Evolutionary conservation across 768 basidiomycete genomes (phyloP).

Genomic region (Pulveroboletus sp.): DNA sequence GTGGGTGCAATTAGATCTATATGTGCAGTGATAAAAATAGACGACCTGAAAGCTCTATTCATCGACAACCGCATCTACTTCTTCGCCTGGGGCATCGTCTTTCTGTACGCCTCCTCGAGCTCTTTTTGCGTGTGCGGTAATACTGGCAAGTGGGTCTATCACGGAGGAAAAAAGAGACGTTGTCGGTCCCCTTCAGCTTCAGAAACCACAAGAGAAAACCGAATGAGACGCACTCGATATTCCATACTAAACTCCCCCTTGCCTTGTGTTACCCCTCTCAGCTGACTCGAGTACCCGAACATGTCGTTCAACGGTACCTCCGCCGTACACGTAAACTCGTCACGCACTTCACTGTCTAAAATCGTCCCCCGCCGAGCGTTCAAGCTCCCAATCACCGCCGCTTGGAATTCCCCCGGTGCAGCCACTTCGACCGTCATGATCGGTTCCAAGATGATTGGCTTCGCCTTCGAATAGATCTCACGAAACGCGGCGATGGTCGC

Average conservation of each 20-base stretch:
- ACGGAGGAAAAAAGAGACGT: background rate
- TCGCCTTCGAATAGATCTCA: conserved; percentile 75
- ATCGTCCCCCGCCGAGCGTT: conserved; percentile 93
- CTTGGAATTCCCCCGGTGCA: conserved; percentile 94
- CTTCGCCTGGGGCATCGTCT: conserved; percentile 64
- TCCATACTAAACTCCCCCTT: conserved; percentile 89
- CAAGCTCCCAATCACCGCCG: conserved; percentile 88
- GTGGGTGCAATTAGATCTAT: conserved; percentile 18
- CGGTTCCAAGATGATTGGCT: conserved; percentile 88
- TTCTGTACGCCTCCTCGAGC: conserved; percentile 80
- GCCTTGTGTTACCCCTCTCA: conserved; percentile 93
- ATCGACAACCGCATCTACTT: conserved; percentile 45
- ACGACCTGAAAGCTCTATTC: background rate
- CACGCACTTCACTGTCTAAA: conserved; percentile 91
- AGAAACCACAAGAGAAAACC: too few species aligned
- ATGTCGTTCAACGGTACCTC: conserved; percentile 97
- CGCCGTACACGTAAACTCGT: conserved; percentile 87
- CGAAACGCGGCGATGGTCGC: conserved; percentile 90
- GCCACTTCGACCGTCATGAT: conserved; percentile 98
- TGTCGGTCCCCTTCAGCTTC: background rate
- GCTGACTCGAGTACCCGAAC: conserved; percentile 94
- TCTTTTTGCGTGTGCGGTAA: conserved; percentile 84
- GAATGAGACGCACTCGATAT: conserved; percentile 52
- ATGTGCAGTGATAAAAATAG: conserved; percentile 9
- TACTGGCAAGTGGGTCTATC: conserved; percentile 74